These are phyloP conservation scores for Xylaria sp. DNA, from an alignment of 2,329 filamentous ascomycete species.

Conservation along the genomic window DNA sequence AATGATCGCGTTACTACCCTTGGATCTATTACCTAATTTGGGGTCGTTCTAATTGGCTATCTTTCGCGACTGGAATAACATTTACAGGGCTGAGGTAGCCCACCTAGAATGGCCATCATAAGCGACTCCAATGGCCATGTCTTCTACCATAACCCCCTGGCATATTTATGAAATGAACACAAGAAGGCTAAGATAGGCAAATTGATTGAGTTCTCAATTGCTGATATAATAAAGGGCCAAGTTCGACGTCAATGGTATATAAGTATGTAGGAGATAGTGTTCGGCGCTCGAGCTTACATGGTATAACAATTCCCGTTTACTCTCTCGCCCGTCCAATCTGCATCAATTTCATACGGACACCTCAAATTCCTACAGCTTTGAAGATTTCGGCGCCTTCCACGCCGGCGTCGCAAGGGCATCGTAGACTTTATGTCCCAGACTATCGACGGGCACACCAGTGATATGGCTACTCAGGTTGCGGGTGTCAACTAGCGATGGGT, in stretches of 20 bases:
- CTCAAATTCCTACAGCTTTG: slow-evolving; percentile 58
- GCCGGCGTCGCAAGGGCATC: slow-evolving; percentile 64
- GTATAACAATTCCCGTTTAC: background rate
- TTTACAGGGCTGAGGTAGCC: background rate
- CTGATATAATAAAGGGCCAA: background rate
- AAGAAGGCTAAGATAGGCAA: background rate
- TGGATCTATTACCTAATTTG: background rate
- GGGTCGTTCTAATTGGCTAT: background rate
- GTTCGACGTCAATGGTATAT: background rate
- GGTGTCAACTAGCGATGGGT: slow-evolving; percentile 82
- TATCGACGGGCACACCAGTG: slow-evolving; percentile 61
- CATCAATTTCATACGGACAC: background rate
- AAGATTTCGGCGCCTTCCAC: slow-evolving; percentile 59
- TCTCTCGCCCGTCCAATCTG: background rate
- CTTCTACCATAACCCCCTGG: too few species aligned
- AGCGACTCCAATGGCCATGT: too few species aligned
- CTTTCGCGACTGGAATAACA: background rate
- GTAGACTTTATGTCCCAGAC: slow-evolving; percentile 61
- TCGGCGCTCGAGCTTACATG: background rate
- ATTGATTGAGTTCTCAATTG: background rate
- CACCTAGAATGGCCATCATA: too few species aligned
- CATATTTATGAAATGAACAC: too few species aligned
- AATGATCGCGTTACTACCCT: background rate
- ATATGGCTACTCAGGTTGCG: slow-evolving; percentile 71
- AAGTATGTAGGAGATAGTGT: background rate